Evolutionary conservation across 2,329 filamentous ascomycete genomes (phyloP).

Genomic region (Aspergillus pseudonomiae): DNA sequence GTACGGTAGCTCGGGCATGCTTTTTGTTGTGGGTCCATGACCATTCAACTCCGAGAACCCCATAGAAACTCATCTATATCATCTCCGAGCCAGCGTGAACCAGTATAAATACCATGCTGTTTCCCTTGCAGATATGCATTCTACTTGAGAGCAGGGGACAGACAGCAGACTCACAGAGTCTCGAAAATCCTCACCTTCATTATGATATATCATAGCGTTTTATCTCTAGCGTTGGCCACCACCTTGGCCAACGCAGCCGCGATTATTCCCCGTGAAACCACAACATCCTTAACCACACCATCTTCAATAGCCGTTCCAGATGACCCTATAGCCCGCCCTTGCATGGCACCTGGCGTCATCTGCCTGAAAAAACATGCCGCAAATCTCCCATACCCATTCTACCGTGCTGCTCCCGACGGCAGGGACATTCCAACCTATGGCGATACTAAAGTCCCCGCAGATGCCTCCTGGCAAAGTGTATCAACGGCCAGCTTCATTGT

Average conservation of each 20-base stretch:
- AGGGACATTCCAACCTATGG: neutral
- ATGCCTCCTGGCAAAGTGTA: neutral
- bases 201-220: neutral
- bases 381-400: neutral
- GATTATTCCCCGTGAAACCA: neutral
- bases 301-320: neutral
- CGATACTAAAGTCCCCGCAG: neutral
- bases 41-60: neutral
- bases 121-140: neutral
- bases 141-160: no score
- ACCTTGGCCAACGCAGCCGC: neutral
- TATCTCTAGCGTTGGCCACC: neutral
- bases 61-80: neutral
- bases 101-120: neutral
- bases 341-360: neutral
- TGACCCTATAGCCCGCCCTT: neutral
- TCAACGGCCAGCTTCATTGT: slow-evolving; percentile 4
- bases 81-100: neutral
- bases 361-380: neutral
- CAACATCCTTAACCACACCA: neutral
- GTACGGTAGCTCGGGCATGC: neutral
- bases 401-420: neutral
- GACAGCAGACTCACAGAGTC: neutral
- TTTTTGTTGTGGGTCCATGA: neutral
- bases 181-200: neutral